A percentile compares a stretch with the other conserved stretches of the same genome.
Evolutionary conservation across 2,329 filamentous ascomycete genomes (phyloP).

Genomic region (Beauveria asiatica): DNA sequence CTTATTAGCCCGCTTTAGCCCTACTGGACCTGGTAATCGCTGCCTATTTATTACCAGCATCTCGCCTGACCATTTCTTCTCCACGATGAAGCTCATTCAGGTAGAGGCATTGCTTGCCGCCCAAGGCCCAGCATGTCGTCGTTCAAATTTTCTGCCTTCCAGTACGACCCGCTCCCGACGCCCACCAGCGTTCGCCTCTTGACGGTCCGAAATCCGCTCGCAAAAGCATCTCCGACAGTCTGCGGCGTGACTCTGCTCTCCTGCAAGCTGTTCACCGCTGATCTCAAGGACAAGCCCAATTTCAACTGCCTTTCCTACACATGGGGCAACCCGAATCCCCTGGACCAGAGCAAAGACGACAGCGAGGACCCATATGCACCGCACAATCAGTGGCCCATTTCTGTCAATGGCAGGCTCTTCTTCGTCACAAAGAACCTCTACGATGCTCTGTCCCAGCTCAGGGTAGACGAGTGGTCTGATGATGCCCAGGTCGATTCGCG

Average conservation of each 20-base stretch:
- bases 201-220: conserved; percentile 5
- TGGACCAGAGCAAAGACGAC: not conserved
- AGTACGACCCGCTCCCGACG: not conserved
- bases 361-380: conserved; percentile 5
- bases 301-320: conserved; percentile 13
- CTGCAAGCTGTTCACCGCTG: conserved; percentile 6
- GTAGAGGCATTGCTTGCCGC: not conserved
- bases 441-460: conserved; percentile 5
- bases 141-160: not conserved
- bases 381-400: conserved; percentile 9
- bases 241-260: conserved; percentile 7
- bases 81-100: not conserved
- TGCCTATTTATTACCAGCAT: conserved; percentile 8
- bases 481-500: conserved; percentile 6
- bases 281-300: conserved; percentile 2
- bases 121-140: conserved; percentile 2
- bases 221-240: not conserved
- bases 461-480: not conserved
- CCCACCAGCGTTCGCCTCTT: conserved; percentile 4
- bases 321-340: conserved; percentile 11
- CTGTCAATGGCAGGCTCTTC: conserved; percentile 8
- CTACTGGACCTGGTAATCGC: not conserved
- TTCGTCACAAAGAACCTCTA: conserved; percentile 18
- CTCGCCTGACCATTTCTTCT: not conserved
- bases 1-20: not conserved